Conservation (phyloP, 768 basidiomycete species). For the Coprinopsis cinerea region DNA sequence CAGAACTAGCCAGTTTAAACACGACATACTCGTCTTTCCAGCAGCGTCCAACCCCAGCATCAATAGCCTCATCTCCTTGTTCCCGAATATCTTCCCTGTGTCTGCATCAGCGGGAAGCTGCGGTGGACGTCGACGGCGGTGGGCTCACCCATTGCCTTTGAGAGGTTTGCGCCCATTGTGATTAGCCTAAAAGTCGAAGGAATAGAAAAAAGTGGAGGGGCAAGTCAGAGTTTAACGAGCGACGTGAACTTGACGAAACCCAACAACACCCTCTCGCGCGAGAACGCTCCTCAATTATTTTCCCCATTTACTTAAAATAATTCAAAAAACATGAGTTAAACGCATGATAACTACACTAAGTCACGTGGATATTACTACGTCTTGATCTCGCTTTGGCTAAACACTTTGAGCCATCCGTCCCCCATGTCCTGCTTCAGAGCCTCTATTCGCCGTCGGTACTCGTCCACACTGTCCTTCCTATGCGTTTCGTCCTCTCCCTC, state of each 20-base stretch:
- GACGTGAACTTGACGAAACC: constrained; percentile 13
- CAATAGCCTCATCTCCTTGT: constrained; percentile 97
- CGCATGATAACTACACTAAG: constrained; percentile 12
- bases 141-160: constrained; percentile 69
- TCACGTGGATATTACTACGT: constrained; percentile 6
- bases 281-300: no score
- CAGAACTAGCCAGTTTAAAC: neutral
- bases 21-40: constrained; percentile 89
- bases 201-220: constrained; percentile 28
- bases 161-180: constrained; percentile 82
- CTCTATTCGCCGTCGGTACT: constrained; percentile 74
- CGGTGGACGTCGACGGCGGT: constrained; percentile 7
- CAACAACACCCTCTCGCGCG: neutral
- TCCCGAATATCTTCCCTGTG: constrained; percentile 89
- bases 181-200: constrained; percentile 65
- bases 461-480: constrained; percentile 51
- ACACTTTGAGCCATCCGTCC: constrained; percentile 83
- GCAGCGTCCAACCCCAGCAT: constrained; percentile 98
- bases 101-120: constrained; percentile 12
- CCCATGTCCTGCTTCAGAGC: constrained; percentile 83
- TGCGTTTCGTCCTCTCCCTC: constrained; percentile 18
- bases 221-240: constrained; percentile 17
- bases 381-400: constrained; percentile 36
- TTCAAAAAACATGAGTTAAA: constrained; percentile 11
- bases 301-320: neutral